Percentiles rank a stretch among this genome's conserved stretches.
phyloP scores from a whole-genome alignment of 768 basidiomycete genomes.

The Mycena indigotica region DNA sequence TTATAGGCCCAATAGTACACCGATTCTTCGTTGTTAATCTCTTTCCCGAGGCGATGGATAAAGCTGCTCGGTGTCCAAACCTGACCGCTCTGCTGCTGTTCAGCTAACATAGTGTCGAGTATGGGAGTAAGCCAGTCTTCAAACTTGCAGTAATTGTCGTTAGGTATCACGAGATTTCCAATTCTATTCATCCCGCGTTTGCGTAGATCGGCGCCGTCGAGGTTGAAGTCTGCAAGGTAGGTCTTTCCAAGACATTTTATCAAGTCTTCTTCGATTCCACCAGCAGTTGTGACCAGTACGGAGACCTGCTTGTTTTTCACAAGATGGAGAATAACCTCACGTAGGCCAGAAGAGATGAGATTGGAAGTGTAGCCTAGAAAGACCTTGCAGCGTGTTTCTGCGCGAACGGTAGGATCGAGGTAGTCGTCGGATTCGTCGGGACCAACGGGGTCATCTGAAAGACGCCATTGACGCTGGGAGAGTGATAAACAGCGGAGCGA shows the following conservation, averaged over 20 bases:
- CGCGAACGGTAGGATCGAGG: constrained; percentile 58
- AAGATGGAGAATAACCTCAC: constrained; percentile 89
- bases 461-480: constrained; percentile 81
- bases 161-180: constrained; percentile 94
- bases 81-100: constrained; percentile 70
- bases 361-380: constrained; percentile 99
- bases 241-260: constrained; percentile 99
- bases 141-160: constrained; percentile 99
- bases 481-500: constrained; percentile 2
- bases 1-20: constrained; percentile 99
- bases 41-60: constrained; percentile 91
- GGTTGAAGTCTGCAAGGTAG: constrained; percentile 89
- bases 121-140: constrained; percentile 99
- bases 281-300: constrained; percentile 94
- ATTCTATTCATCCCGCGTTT: constrained; percentile 94
- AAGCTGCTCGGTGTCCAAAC: constrained; percentile 96
- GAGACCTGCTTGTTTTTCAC: constrained; percentile 91
- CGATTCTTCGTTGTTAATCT: constrained; percentile 95
- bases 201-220: constrained; percentile 87
- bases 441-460: constrained; percentile 78
- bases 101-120: constrained; percentile 84
- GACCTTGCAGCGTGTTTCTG: constrained; percentile 77
- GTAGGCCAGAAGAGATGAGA: constrained; percentile 94
- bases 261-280: constrained; percentile 98
- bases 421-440: constrained; percentile 74